A percentile compares a stretch with the other conserved stretches of the same genome.
Evolutionary conservation across 768 basidiomycete species (phyloP).

Genomic region (Piloderma croceum): DNA sequence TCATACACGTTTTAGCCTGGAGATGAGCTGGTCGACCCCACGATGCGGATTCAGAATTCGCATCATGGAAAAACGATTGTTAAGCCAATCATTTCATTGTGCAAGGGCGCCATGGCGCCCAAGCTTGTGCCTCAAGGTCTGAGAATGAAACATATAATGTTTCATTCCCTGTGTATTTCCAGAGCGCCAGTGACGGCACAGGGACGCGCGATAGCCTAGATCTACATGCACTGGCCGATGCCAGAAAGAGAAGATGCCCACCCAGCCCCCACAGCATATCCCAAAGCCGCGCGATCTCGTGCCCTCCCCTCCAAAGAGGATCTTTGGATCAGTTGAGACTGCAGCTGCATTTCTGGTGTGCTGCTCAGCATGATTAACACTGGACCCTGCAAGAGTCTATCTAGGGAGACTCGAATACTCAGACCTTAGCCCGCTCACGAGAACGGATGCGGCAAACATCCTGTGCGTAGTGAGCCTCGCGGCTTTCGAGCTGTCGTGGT

Average conservation of each 20-base stretch:
- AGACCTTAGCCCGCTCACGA: slow-evolving; percentile 83
- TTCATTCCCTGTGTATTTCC: too few relatives aligned
- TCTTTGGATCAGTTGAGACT: slow-evolving; percentile 36
- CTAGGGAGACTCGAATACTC: slow-evolving; percentile 63
- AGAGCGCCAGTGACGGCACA: too few relatives aligned
- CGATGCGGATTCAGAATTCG: too few relatives aligned
- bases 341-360: slow-evolving; percentile 61
- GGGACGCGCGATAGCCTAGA: too few relatives aligned
- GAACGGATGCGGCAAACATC: slow-evolving; percentile 25
- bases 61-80: too few relatives aligned
- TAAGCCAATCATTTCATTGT: too few relatives aligned
- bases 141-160: too few relatives aligned
- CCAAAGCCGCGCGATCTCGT: slow-evolving; percentile 35
- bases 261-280: slow-evolving; percentile 56
- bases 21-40: too few relatives aligned
- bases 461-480: slow-evolving; percentile 63
- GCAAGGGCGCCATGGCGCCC: too few relatives aligned
- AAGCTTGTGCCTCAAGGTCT: too few relatives aligned
- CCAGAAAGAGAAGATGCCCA: too few relatives aligned
- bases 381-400: slow-evolving; percentile 59
- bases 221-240: too few relatives aligned
- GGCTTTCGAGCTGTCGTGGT: slow-evolving; percentile 48
- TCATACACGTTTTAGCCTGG: slow-evolving; percentile 18
- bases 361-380: slow-evolving; percentile 49
- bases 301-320: slow-evolving; percentile 32